phyloP scores from a whole-genome alignment of 768 basidiomycete species.

The Dioszegia aurantiaca region DNA sequence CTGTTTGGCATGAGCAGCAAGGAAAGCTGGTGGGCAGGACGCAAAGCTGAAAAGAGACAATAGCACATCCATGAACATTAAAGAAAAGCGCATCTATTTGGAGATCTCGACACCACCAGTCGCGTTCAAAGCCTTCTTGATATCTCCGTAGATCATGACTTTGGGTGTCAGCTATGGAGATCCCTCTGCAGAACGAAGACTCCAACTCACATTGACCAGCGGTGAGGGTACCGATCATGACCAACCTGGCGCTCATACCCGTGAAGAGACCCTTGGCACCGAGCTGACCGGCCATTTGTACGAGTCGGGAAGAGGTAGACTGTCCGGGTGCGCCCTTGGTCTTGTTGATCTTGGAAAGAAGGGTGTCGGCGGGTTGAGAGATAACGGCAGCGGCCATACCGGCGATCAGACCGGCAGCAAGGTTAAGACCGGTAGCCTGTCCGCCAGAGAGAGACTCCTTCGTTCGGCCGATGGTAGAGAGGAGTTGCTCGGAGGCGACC shows the following conservation, averaged over 20 bases:
- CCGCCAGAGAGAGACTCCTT: slow-evolving; percentile 65
- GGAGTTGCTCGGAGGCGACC: slow-evolving; percentile 82
- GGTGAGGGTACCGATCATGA: slow-evolving; percentile 56
- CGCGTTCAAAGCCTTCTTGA: slow-evolving; percentile 48
- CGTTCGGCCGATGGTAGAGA: slow-evolving; percentile 71
- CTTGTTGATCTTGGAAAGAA: slow-evolving; percentile 90
- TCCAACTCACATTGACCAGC: slow-evolving; percentile 53
- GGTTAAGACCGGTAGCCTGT: slow-evolving; percentile 64
- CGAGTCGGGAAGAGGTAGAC: slow-evolving; percentile 52
- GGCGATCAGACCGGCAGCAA: slow-evolving; percentile 86
- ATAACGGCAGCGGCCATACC: slow-evolving; percentile 91
- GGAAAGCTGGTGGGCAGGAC: too few species aligned
- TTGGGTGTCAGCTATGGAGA: slow-evolving; percentile 4
- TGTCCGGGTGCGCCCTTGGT: slow-evolving; percentile 56
- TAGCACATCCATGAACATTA: not conserved
- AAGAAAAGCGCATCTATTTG: slow-evolving; percentile 30
- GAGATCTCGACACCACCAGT: slow-evolving; percentile 51
- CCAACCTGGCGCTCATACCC: slow-evolving; percentile 53
- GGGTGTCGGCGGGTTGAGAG: slow-evolving; percentile 91
- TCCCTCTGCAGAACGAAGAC: not conserved
- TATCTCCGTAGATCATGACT: slow-evolving; percentile 48
- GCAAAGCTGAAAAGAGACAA: too few species aligned
- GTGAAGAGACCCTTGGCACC: slow-evolving; percentile 55
- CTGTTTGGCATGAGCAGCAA: too few species aligned
- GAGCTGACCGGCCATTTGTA: slow-evolving; percentile 54